Base-by-base conservation (phyloP, 176 grass and related monocot species). In the Paspalum vaginatum region DNA sequence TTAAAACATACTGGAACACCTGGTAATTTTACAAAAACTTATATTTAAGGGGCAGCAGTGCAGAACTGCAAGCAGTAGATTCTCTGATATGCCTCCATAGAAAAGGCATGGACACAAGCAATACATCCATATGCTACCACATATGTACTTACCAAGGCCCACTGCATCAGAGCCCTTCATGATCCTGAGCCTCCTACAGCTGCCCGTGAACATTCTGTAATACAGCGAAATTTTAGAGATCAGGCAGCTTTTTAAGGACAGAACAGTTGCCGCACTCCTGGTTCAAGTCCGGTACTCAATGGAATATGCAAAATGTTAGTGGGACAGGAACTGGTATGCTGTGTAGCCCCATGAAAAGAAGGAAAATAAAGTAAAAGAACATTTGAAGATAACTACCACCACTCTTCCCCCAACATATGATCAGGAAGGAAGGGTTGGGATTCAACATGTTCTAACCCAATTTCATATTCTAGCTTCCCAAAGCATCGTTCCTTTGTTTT, bases 131-230 rank as follows among this genome's bases (percentile, higher is more conserved):
- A 60, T 84, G 57, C 21, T 61, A 59, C 50, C 26, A 43, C 9
- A 59, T 16, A 46, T 47, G 22, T 75, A 80, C 87, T 89, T 89
- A 89, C 87, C 81, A 63, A 89, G 81, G 53, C 87, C 87, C 61
- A 89, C 87, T 75, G 87, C 87, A 76, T 89, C 87, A 16, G 87
- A 80, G 18, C 81, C 76, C 87, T 89, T 89, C 87, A 89, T 89
- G 64, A 89, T 89, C 76, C 87, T 80, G 62, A 89, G 77, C 81
- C 87, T 85, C 70, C 87, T 85, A 48, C 81, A 89, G 76, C 46
- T 81, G 76, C 75, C 81, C 22, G 46, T 76, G 81, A 89, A 89
- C 87, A 89, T 89, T 70, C 87, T 89, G 77, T 46, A 39, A 70
- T 40, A 63, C 54, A 54, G 25, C 53, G 46, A 61, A 60, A 62